Conservation (phyloP, 257 asterid genomes). For the Capsicum rhomboideum region DNA sequence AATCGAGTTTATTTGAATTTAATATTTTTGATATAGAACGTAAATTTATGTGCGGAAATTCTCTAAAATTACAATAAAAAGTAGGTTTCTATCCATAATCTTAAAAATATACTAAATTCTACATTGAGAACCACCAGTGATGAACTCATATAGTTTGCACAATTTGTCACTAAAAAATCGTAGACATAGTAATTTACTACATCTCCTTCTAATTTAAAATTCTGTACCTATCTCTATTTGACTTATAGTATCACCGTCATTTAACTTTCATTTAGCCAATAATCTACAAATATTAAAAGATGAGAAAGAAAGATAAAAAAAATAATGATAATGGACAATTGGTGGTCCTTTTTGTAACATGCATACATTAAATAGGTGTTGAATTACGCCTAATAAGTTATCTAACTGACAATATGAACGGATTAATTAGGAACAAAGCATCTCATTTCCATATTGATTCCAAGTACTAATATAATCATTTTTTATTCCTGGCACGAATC, state of each 20-base stretch:
- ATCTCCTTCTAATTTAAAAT: not conserved
- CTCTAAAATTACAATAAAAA: not conserved
- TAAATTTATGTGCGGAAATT: not conserved
- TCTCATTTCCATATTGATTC: not conserved
- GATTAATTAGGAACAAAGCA: not conserved
- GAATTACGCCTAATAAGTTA: not conserved
- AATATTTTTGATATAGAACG: not conserved
- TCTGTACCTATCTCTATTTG: not conserved
- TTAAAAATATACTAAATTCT: not conserved
- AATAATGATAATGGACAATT: not conserved
- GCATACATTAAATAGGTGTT: not conserved
- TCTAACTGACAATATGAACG: not conserved
- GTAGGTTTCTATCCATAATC: not conserved
- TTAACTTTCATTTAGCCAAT: not conserved
- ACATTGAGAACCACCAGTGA: not conserved
- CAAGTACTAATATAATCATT: not conserved
- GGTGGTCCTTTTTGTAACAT: not conserved
- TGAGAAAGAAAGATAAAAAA: not conserved
- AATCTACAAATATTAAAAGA: not conserved
- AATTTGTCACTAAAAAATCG: not conserved
- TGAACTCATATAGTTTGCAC: not conserved
- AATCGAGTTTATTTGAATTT: too few relatives aligned
- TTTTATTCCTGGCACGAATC: too few relatives aligned
- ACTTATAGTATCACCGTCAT: not conserved
- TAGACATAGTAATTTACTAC: not conserved